These are phyloP conservation scores for Mrakia frigida DNA, from an alignment of 768 basidiomycete species.

Conservation along the genomic window DNA sequence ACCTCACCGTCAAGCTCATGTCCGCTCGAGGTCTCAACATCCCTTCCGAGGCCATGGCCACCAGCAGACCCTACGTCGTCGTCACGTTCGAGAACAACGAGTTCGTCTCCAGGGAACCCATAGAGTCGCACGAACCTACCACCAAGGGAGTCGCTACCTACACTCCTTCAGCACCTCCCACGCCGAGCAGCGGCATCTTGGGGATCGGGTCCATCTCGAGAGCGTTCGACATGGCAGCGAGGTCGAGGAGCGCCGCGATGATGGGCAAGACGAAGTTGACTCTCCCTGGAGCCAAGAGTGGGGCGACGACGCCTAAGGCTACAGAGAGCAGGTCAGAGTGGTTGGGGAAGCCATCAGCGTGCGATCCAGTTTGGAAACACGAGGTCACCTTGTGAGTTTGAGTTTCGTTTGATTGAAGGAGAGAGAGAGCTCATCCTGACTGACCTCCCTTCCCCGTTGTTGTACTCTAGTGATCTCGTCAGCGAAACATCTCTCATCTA, in stretches of 20 bases:
- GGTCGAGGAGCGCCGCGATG: slow-evolving; percentile 21
- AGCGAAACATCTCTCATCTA: slow-evolving; percentile 75
- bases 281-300: slow-evolving; percentile 24
- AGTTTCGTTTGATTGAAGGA: not conserved
- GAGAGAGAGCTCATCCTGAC: too few species aligned
- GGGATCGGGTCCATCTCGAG: slow-evolving; percentile 31
- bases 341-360: slow-evolving; percentile 44
- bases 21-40: slow-evolving; percentile 79
- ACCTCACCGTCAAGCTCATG: slow-evolving; percentile 94
- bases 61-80: slow-evolving; percentile 65
- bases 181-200: slow-evolving; percentile 25
- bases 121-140: slow-evolving; percentile 68
- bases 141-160: slow-evolving; percentile 73
- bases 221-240: slow-evolving; percentile 33
- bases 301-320: slow-evolving; percentile 34
- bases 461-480: slow-evolving; percentile 73
- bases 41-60: slow-evolving; percentile 38
- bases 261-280: slow-evolving; percentile 28
- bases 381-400: slow-evolving; percentile 88
- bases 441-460: not conserved
- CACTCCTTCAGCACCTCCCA: slow-evolving; percentile 37
- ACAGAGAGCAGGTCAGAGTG: slow-evolving; percentile 19
- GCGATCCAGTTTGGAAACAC: slow-evolving; percentile 98
- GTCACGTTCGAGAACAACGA: slow-evolving; percentile 99
- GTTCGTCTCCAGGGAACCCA: slow-evolving; percentile 87